Base-by-base conservation (phyloP, 2,329 filamentous ascomycete species). In the Ceratocystis diversiconidia region DNA sequence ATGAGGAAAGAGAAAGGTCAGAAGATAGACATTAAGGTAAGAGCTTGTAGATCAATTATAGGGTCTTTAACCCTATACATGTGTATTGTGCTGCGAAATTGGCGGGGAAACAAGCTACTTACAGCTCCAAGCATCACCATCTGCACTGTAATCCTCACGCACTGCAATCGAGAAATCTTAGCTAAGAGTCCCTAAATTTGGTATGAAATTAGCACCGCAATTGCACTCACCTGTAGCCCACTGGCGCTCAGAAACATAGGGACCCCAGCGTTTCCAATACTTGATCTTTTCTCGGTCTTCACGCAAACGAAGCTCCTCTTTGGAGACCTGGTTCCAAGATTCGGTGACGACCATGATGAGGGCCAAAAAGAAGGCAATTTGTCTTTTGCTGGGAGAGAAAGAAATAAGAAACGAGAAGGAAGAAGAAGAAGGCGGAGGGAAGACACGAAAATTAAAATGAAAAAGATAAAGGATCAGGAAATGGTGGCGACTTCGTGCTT, bases 231-330 rank as follows among this genome's bases (percentile, higher is more conserved):
- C 91, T 70, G 91, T 96, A 66, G 92, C 91, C 92, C 92, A 96
- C 79, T 96, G 92, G 73, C 92, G 82, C 79, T 97, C 92, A 65
- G 92, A 85, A 71, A 95, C 87, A 73, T 96, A 97, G 28, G 92
- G 87, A 65, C 92, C 92, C 91, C 92, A 96, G 85, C 88, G 90
- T 84, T 97, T 97, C 92, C 92, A 97, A 79, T 97, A 97, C 75
- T 90, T 92, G 70, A 78, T 83, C 69, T 87, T 86, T 69, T 92
- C 84, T 67, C 86, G 84, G 76, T 97, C 92, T 73, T 96, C 85
- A 73, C 88, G 87, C 71, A 97, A 82, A 62, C 94, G 87, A 75
- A 88, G 88, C 80, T 97, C 92, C 78, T 97, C 92, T 75, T 89
- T 86, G 68, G 88, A 91, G 73, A 92, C 82, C 76, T 90, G 92